Conservation (phyloP, 1,284 basidiomycete species). For the Sporisorium reilianum region DNA sequence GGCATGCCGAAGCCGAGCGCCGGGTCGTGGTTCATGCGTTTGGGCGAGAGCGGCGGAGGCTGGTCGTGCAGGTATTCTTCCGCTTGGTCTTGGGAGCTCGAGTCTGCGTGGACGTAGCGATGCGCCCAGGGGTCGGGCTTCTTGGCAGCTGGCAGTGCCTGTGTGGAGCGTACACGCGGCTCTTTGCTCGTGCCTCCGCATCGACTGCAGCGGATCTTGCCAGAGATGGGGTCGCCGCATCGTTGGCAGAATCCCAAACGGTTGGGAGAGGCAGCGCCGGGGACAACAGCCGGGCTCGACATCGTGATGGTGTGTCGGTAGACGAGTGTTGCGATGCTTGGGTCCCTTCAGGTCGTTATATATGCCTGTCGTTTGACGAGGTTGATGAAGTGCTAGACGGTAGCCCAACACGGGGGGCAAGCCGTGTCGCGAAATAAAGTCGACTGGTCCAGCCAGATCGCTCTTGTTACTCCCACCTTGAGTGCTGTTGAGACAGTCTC, state of each 20-base stretch:
- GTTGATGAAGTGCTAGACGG: slow-evolving; percentile 7
- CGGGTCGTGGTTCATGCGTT: slow-evolving; percentile 26
- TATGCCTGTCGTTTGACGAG: background rate
- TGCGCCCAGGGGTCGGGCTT: slow-evolving; percentile 41
- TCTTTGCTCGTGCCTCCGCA: slow-evolving; percentile 38
- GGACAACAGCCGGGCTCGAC: slow-evolving; percentile 1
- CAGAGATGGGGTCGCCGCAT: slow-evolving; percentile 45
- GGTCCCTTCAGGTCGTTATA: background rate
- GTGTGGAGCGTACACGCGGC: slow-evolving; percentile 16
- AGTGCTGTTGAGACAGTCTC: background rate
- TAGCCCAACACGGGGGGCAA: slow-evolving; percentile 9
- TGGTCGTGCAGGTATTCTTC: slow-evolving; percentile 27
- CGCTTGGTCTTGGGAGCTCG: background rate
- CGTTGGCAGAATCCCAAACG: slow-evolving; percentile 45
- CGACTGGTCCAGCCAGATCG: slow-evolving; percentile 2
- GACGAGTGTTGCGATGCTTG: background rate
- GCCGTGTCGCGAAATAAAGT: slow-evolving; percentile 4
- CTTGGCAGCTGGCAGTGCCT: slow-evolving; percentile 6
- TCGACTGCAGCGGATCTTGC: slow-evolving; percentile 31
- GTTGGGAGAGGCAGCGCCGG: slow-evolving; percentile 3
- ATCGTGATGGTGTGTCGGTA: background rate
- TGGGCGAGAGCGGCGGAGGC: slow-evolving; percentile 31
- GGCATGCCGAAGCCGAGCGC: slow-evolving; percentile 49
- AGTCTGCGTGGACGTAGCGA: slow-evolving; percentile 25
- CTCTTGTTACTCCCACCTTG: background rate